These are phyloP conservation scores for Talaromyces verruculosus DNA, from an alignment of 2,329 filamentous ascomycete species.

Conservation along the genomic window DNA sequence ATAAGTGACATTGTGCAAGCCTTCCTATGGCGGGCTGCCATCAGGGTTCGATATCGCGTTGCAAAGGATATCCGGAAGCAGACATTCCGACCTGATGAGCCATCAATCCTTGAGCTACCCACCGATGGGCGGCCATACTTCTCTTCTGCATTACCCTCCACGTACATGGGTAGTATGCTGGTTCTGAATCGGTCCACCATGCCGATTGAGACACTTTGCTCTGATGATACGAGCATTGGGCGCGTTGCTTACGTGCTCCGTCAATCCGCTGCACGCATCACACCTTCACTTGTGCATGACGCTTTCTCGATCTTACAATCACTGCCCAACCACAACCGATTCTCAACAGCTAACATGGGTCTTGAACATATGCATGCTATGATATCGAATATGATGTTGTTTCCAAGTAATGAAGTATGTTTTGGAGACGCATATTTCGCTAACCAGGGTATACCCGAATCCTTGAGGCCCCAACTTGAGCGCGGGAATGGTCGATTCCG, in stretches of 20 bases:
- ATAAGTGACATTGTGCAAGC: conserved; percentile 18
- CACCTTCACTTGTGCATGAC: conserved; percentile 7
- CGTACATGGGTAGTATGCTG: conserved; percentile 15
- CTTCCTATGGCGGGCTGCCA: conserved; percentile 13
- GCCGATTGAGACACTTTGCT: conserved; percentile 8
- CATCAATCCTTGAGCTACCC: conserved; percentile 15
- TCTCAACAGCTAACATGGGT: conserved; percentile 17
- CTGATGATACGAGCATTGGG: conserved; percentile 12
- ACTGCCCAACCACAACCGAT: conserved; percentile 13
- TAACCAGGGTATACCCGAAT: not conserved
- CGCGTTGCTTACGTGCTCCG: conserved; percentile 14
- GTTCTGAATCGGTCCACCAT: conserved; percentile 12
- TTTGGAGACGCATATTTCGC: conserved; percentile 11
- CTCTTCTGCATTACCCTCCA: conserved; percentile 9
- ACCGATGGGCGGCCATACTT: conserved; percentile 10
- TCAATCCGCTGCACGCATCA: conserved; percentile 15
- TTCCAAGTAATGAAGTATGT: not conserved
- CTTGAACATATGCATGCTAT: conserved; percentile 18
- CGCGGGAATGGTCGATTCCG: conserved; percentile 15
- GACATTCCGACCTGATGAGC: conserved; percentile 6
- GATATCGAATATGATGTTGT: conserved; percentile 16
- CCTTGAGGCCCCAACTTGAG: conserved; percentile 12
- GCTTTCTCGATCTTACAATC: conserved; percentile 14
- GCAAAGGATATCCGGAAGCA: conserved; percentile 15
- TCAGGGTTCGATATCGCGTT: conserved; percentile 13